These are phyloP conservation scores for Toxoplasma gondii DNA, from an alignment of 169 alveolate genomes.

Conservation along the genomic window DNA sequence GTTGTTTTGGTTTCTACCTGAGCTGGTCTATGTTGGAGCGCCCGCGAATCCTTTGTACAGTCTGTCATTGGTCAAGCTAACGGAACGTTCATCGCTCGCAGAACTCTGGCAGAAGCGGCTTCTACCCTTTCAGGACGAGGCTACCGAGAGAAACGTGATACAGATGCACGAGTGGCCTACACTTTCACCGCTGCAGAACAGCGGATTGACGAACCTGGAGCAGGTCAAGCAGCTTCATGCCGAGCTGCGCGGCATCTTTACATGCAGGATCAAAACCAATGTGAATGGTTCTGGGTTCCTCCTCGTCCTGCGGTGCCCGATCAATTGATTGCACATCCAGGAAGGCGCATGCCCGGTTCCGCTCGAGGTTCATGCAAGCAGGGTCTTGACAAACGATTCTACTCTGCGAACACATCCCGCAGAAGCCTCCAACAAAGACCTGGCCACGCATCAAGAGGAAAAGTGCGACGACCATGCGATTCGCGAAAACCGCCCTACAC, in stretches of 20 bases:
- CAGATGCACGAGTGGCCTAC: too few relatives aligned
- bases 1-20: too few relatives aligned
- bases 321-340: slow-evolving; percentile 33
- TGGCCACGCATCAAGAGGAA: too few relatives aligned
- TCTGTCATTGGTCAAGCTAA: too few relatives aligned
- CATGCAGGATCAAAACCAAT: slow-evolving; percentile 58
- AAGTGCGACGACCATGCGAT: neutral
- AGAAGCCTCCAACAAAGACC: neutral
- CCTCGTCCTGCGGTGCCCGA: neutral
- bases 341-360: slow-evolving; percentile 39
- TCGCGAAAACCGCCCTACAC: neutral
- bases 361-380: slow-evolving; percentile 55
- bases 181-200: too few relatives aligned
- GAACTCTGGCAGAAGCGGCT: too few relatives aligned
- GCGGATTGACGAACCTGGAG: slow-evolving; percentile 38
- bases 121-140: too few relatives aligned
- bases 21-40: too few relatives aligned
- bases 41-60: too few relatives aligned
- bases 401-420: neutral
- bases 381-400: slow-evolving; percentile 47
- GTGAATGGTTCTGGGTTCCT: slow-evolving; percentile 32
- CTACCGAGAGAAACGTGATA: too few relatives aligned
- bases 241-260: slow-evolving; percentile 30
- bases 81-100: too few relatives aligned
- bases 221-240: slow-evolving; percentile 37